Conservation (phyloP, 2,329 filamentous ascomycete species). For the Parastagonospora nodorum region DNA sequence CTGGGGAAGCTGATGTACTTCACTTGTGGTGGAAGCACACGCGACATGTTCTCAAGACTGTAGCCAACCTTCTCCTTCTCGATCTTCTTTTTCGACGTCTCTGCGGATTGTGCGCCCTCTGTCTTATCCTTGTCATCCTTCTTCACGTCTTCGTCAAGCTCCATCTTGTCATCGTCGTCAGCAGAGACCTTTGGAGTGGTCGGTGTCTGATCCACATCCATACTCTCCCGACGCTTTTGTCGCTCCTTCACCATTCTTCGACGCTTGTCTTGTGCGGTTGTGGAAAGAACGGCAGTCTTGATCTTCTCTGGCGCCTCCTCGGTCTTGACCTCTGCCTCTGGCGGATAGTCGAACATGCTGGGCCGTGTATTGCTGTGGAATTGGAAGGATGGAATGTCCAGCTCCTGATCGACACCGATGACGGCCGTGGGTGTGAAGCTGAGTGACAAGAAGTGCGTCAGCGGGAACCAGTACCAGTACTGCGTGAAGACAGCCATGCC, state of each 20-base stretch:
- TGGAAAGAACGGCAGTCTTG: constrained; percentile 93
- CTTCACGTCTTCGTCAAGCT: constrained; percentile 59
- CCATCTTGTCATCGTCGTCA: constrained; percentile 79
- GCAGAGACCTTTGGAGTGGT: constrained; percentile 71
- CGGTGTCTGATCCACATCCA: constrained; percentile 86
- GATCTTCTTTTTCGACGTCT: constrained; percentile 79
- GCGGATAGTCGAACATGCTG: constrained; percentile 96
- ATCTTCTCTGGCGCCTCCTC: constrained; percentile 94
- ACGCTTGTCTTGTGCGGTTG: constrained; percentile 94
- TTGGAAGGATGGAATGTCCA: constrained; percentile 92
- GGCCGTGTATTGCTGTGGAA: constrained; percentile 94
- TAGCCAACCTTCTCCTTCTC: constrained; percentile 98
- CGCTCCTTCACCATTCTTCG: constrained; percentile 93
- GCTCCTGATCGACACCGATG: constrained; percentile 90
- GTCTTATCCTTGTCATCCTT: constrained; percentile 55
- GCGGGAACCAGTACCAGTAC: constrained; percentile 99
- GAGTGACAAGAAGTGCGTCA: constrained; percentile 94
- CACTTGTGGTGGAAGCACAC: constrained; percentile 88
- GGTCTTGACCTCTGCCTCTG: constrained; percentile 91
- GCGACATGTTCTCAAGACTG: constrained; percentile 95
- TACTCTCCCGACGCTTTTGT: constrained; percentile 86
- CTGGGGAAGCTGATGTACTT: constrained; percentile 94
- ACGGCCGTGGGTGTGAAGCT: constrained; percentile 97
- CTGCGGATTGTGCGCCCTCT: constrained; percentile 54
- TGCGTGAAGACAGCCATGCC: constrained; percentile 98